A percentile compares a stretch with the other conserved stretches of the same genome.
These are phyloP conservation scores for Pogostemon cablin DNA, from an alignment of 257 asterid genomes.

Conservation along the genomic window DNA sequence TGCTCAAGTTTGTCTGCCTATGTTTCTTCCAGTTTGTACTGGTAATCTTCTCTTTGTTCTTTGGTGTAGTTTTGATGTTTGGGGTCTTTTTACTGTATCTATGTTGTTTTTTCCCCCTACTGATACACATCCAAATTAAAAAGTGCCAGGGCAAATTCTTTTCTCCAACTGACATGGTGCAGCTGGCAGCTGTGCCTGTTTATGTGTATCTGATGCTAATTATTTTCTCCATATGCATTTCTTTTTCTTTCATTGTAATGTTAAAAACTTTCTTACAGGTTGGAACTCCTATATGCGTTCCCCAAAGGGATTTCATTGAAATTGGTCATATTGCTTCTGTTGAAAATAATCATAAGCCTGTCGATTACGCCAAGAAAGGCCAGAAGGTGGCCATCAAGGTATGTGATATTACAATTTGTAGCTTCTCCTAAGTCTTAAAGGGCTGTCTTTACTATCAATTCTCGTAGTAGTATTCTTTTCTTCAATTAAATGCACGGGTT, in stretches of 20 bases:
- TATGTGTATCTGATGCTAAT: not conserved
- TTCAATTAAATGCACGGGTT: conserved; percentile 15
- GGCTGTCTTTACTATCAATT: not conserved
- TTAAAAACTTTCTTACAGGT: conserved; percentile 35
- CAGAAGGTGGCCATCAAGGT: conserved; percentile 96
- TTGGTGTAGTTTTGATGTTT: not conserved
- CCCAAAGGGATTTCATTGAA: conserved; percentile 75
- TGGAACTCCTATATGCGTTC: conserved; percentile 90
- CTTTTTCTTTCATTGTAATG: conserved; percentile 25
- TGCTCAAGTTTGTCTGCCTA: not conserved
- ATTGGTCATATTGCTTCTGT: conserved; percentile 90
- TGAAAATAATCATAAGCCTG: conserved; percentile 89
- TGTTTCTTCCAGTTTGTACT: not conserved
- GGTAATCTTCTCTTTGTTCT: not conserved
- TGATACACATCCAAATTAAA: not conserved
- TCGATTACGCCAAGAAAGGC: conserved; percentile 90
- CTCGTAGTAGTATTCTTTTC: not conserved
- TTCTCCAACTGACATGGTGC: not conserved
- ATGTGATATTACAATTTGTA: conserved; percentile 27
- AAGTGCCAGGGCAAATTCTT: not conserved
- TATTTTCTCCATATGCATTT: not conserved
- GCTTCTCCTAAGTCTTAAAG: not conserved
- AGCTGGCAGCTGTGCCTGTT: not conserved
- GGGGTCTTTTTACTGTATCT: not conserved
- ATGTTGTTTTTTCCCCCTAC: not conserved